Evolutionary conservation across 108 stramenopile genomes (phyloP).

Genomic region (Asterionellopsis glacialis): DNA sequence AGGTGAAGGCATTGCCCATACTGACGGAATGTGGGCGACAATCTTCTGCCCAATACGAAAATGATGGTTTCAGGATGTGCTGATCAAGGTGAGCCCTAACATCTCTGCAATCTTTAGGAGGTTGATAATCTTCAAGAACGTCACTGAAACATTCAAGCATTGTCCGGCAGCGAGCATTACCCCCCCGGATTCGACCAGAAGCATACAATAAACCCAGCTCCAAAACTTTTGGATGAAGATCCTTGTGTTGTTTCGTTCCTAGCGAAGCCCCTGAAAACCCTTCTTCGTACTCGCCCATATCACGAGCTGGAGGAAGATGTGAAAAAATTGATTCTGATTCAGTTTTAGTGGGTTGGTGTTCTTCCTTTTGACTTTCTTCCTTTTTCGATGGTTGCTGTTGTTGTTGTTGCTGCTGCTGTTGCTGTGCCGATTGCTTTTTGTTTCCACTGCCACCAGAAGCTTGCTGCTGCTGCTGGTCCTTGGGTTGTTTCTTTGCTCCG

Average conservation of each 20-base stretch:
- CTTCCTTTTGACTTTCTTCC: conserved; percentile 15
- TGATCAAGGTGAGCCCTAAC: conserved; percentile 81
- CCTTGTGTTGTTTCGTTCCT: neutral
- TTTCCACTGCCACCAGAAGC: conserved; percentile 3
- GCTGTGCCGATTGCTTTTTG: conserved; percentile 8
- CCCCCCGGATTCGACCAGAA: conserved; percentile 72
- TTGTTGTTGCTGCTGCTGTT: neutral
- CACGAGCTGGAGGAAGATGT: conserved; percentile 78
- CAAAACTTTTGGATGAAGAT: conserved; percentile 81
- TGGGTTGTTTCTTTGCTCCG: conserved; percentile 18
- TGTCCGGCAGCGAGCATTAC: conserved; percentile 85
- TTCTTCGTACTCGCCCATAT: conserved; percentile 13
- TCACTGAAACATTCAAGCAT: conserved; percentile 85
- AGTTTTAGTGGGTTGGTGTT: neutral
- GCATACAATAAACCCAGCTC: conserved; percentile 82
- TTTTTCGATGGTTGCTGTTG: conserved; percentile 4
- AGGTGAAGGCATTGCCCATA: conserved; percentile 97
- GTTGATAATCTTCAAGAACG: conserved; percentile 59
- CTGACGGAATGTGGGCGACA: conserved; percentile 93
- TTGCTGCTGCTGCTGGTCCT: conserved; percentile 11
- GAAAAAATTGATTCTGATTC: conserved; percentile 65
- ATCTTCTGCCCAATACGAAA: conserved; percentile 79
- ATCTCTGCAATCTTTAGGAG: conserved; percentile 39
- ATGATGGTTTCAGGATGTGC: conserved; percentile 82
- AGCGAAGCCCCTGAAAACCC: neutral